phyloP scores from a whole-genome alignment of 2,329 filamentous ascomycete genomes.

The Trichoderma citrinoviride region DNA sequence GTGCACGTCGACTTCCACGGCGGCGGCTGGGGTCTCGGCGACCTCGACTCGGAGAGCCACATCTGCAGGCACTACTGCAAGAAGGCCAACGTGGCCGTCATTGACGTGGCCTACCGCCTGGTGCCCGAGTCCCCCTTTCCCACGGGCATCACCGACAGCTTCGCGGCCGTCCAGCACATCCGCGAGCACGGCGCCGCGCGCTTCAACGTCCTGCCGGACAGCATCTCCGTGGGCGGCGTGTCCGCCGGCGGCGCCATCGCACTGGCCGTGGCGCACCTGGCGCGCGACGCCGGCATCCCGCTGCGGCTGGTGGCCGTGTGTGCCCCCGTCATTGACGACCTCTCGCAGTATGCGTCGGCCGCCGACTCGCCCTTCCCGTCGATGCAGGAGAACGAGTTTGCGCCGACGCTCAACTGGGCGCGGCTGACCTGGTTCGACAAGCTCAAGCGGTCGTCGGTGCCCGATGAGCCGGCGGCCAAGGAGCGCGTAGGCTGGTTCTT shows the following conservation, averaged over 20 bases:
- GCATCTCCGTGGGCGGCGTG: constrained; percentile 46
- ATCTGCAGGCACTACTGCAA: constrained; percentile 48
- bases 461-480: constrained; percentile 23
- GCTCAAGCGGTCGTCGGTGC: constrained; percentile 33
- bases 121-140: constrained; percentile 51
- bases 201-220: constrained; percentile 39
- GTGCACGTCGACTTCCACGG: constrained; percentile 51
- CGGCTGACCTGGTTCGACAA: constrained; percentile 43
- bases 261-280: constrained; percentile 40
- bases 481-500: constrained; percentile 28
- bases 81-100: constrained; percentile 43
- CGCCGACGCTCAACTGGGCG: constrained; percentile 44
- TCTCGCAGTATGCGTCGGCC: constrained; percentile 37
- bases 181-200: constrained; percentile 33
- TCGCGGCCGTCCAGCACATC: constrained; percentile 44
- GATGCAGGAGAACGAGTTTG: constrained; percentile 42
- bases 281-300: constrained; percentile 39
- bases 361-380: constrained; percentile 41
- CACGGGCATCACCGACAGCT: constrained; percentile 48
- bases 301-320: constrained; percentile 40
- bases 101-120: constrained; percentile 53
- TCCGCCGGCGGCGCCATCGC: constrained; percentile 45
- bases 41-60: constrained; percentile 48
- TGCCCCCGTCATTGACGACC: constrained; percentile 42
- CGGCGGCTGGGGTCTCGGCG: constrained; percentile 50